Base-by-base conservation (phyloP, 805 yeast species). In the baker's yeast (Saccharomyces cerevisiae) region DNA sequence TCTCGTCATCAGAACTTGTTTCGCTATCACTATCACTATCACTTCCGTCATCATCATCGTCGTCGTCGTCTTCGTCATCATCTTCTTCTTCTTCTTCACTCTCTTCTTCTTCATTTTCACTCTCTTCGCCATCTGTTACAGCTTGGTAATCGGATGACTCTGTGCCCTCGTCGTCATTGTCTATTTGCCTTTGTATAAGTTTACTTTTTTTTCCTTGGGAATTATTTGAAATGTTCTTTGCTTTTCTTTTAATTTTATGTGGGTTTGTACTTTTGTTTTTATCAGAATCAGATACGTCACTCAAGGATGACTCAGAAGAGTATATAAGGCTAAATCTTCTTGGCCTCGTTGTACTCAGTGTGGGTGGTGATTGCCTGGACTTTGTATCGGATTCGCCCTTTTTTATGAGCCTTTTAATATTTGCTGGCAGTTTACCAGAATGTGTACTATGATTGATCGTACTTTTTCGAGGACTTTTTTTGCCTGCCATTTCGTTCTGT, bases 1-100 rank as follows among this genome's bases (percentile, higher is more conserved):
- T 83, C 41, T 82, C 83, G 59, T 83, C 89, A 60, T 81, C 85
- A 0, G 85, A 80, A 10, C 83, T 79, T 10, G 79, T 73, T 30
- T 69, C 75, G 41, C 75, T 73, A 22, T 75, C 76, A 36, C 69
- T 74, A 17, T 69, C 76, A 6, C 68, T 72, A 13, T 69, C 76
- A 21, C 69, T 75, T 10, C 68, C 74, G 8, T 64, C 70, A 10
- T 65, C 70, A 13, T 62, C 70, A 51, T 70, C 73, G n/a, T 68
- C 67, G 10, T 57, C 63, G 36, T 69, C 74, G 8, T 64, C 70
- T 8, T 65, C 70, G 13, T 62, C 70, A 50, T 70, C 73, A n/a
- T 68, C 67, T 11, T 57, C 63, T 36, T 65, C 71, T 29, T 70
- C 73, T 41, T 72, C 70, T 22, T 41, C 50, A 28, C 32, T 46